Evolutionary conservation across 495 filamentous ascomycete species (phyloP).

Genomic region (Penicillium argentinense): DNA sequence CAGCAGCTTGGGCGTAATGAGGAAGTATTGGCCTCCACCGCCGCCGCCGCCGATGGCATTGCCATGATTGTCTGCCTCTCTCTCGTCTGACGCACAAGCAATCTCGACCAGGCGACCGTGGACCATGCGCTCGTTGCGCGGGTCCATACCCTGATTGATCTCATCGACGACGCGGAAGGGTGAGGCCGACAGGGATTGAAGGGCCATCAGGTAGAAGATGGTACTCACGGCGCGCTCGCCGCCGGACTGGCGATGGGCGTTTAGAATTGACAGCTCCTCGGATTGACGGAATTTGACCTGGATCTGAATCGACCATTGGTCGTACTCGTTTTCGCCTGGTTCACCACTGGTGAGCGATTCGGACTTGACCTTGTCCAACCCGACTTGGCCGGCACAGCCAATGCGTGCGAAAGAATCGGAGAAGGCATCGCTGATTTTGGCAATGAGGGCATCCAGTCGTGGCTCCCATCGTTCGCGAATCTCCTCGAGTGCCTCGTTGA

Average conservation of each 20-base stretch:
- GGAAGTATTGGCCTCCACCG: slow-evolving; percentile 70
- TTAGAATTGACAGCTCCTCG: slow-evolving; percentile 79
- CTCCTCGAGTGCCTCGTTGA: slow-evolving; percentile 57
- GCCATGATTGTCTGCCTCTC: slow-evolving; percentile 18
- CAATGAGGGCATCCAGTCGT: slow-evolving; percentile 70
- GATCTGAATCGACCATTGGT: slow-evolving; percentile 91
- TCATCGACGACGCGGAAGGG: slow-evolving; percentile 99
- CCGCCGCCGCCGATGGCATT: slow-evolving; percentile 30
- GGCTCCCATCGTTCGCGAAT: slow-evolving; percentile 76
- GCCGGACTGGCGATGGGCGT: slow-evolving; percentile 91
- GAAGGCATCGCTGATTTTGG: slow-evolving; percentile 85
- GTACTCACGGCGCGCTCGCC: slow-evolving; percentile 96
- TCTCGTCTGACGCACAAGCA: slow-evolving; percentile 57
- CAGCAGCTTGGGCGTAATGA: slow-evolving; percentile 97
- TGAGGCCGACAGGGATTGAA: slow-evolving; percentile 88
- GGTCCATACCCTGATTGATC: slow-evolving; percentile 99
- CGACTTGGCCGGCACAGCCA: slow-evolving; percentile 91
- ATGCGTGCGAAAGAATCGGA: slow-evolving; percentile 89
- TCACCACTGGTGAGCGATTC: slow-evolving; percentile 32
- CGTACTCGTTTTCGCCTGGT: slow-evolving; percentile 74
- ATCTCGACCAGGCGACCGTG: slow-evolving; percentile 96
- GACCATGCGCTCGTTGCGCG: slow-evolving; percentile 95
- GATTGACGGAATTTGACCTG: slow-evolving; percentile 89
- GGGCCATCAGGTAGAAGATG: slow-evolving; percentile 98
- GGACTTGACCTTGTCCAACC: slow-evolving; percentile 51